Conservation (phyloP, 192 early-diverging fungal genomes). For the Helicostylum pulchrum region DNA sequence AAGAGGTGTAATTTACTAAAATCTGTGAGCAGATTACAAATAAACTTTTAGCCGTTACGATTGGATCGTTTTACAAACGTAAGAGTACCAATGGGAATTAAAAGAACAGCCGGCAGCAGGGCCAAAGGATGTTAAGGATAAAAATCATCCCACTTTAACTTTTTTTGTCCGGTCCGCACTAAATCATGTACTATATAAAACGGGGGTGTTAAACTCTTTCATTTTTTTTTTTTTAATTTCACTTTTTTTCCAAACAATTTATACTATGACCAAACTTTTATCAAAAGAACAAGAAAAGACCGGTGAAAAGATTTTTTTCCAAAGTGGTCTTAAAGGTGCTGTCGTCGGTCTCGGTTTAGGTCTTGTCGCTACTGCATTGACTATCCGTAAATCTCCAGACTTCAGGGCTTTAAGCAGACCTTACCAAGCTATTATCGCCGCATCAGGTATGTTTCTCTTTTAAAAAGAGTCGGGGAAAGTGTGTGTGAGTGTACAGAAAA, state of each 20-base stretch:
- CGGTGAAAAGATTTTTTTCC: slow-evolving; percentile 20
- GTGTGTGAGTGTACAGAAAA: too few species aligned
- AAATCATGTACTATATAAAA: not conserved
- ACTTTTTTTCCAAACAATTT: not conserved
- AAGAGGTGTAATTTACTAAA: too few species aligned
- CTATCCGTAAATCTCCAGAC: slow-evolving; percentile 28
- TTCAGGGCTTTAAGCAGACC: slow-evolving; percentile 32
- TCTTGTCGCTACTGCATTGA: slow-evolving; percentile 30
- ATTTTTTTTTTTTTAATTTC: slow-evolving; percentile 4
- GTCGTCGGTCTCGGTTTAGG: slow-evolving; percentile 40
- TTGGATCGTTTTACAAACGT: too few species aligned
- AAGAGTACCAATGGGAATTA: too few species aligned
- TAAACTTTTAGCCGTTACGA: too few species aligned
- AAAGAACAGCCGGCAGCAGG: too few species aligned
- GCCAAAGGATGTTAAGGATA: too few species aligned
- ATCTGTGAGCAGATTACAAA: too few species aligned
- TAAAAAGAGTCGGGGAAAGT: not conserved
- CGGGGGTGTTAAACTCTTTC: not conserved
- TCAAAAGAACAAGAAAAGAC: slow-evolving; percentile 27
- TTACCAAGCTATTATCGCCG: slow-evolving; percentile 36
- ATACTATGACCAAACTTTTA: slow-evolving; percentile 9
- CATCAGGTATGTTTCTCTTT: slow-evolving; percentile 25
- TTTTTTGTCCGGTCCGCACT: not conserved
- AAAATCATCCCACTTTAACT: not conserved
- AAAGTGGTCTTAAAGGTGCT: slow-evolving; percentile 35